Evolutionary conservation across 106 monocot genomes (phyloP).

Genomic region (Platanthera guangdongensis): DNA sequence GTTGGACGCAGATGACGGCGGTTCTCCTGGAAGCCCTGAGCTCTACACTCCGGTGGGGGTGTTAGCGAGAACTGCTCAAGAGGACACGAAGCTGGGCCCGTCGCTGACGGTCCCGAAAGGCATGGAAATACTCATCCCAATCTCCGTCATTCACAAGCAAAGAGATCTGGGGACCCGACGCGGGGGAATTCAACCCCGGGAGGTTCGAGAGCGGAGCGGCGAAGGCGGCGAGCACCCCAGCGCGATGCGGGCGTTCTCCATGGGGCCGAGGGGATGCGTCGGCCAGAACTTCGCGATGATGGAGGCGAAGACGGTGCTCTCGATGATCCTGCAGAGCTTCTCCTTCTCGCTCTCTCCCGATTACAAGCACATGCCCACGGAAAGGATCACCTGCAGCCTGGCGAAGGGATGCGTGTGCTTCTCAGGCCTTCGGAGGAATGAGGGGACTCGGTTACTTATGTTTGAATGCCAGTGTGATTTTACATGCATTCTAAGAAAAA

Average conservation of each 20-base stretch:
- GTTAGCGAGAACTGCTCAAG: slow-evolving; percentile 11
- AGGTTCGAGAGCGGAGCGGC: slow-evolving; percentile 42
- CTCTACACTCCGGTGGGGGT: slow-evolving; percentile 34
- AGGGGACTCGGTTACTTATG: not conserved
- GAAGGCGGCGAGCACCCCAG: slow-evolving; percentile 40
- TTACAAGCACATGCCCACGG: slow-evolving; percentile 41
- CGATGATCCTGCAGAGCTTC: slow-evolving; percentile 57
- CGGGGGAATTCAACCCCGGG: slow-evolving; percentile 38
- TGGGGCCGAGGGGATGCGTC: slow-evolving; percentile 43
- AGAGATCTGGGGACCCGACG: slow-evolving; percentile 45
- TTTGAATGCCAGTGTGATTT: too few relatives aligned
- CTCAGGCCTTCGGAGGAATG: not conserved
- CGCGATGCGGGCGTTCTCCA: slow-evolving; percentile 45
- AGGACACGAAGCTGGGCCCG: slow-evolving; percentile 29
- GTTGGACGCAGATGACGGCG: slow-evolving; percentile 26
- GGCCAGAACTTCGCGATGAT: slow-evolving; percentile 57
- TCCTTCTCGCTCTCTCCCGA: slow-evolving; percentile 28
- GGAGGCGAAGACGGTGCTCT: slow-evolving; percentile 51
- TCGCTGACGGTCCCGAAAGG: slow-evolving; percentile 24
- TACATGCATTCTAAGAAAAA: too few relatives aligned
- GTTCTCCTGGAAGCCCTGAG: slow-evolving; percentile 37
- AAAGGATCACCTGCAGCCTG: slow-evolving; percentile 43
- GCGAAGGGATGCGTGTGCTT: slow-evolving; percentile 40
- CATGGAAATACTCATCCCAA: slow-evolving; percentile 23
- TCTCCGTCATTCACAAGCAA: slow-evolving; percentile 34